Base-by-base conservation (phyloP, 768 basidiomycete species). In the Naganishia onofrii region DNA sequence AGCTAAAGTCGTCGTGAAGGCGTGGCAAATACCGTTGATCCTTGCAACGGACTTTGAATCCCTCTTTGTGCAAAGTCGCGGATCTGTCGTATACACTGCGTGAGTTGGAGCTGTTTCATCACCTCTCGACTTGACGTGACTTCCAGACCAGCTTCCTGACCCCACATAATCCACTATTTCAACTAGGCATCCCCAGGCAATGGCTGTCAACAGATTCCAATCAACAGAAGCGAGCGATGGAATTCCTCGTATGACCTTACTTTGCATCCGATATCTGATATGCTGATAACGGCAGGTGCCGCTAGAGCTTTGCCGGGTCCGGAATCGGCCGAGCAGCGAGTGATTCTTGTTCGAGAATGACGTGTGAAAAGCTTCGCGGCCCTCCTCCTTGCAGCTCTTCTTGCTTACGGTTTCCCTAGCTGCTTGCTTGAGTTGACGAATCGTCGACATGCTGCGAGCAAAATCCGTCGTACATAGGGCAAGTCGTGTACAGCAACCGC, bases 181-280 rank as follows among this genome's bases (percentile, higher is more conserved):
- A n/a, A n/a, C n/a, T n/a, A n/a, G n/a, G n/a, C 7, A 17, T 26
- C 55, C 4, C 28, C 29, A 32, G n/a, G 34, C 55, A 8, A 32
- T 32, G 3, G 6, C 23, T 7, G 10, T 38, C 19, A 28, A 5
- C 56, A 28, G 32, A 31, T 5, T 5, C 6, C 34, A n/a, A n/a
- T 36, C 32, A 21, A 9, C 32, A 31, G 36, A 34, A 23, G 57
- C 57, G 57, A 34, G 32, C 34, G 31, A 42, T 31, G n/a, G 31
- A 9, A 32, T 46, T 46, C 46, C 56, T 57, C 56, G 56, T 57
- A 31, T 36, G 57, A 38, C 23, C 29, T 10, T 23, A 1, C 19
- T 58, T 58, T 58, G 57, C 57, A 32, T 58, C 57, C 57, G 57
- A 58, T 58, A 58, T 58, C 57, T 58, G 57, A 58, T 58, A 58